Conservation (phyloP, 164 flowering plant species). For the Macadamia integrifolia region DNA sequence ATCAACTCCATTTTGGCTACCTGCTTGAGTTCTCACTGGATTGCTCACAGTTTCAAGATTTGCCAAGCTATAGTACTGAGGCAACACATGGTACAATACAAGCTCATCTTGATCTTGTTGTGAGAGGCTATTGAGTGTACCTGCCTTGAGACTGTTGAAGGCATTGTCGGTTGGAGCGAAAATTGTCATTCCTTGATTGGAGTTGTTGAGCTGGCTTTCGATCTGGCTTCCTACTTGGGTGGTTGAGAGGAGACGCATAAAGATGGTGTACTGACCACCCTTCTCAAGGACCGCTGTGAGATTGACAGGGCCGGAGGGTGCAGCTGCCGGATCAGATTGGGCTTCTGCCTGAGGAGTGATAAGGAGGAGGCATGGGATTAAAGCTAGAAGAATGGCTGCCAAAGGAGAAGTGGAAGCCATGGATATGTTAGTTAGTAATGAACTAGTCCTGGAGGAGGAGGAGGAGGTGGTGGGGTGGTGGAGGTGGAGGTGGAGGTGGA, state of each 20-base stretch:
- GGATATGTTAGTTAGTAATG: slow-evolving; percentile 7
- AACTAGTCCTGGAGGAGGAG: too few species aligned
- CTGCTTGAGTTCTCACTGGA: slow-evolving; percentile 72
- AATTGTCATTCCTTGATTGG: slow-evolving; percentile 68
- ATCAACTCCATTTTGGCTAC: slow-evolving; percentile 31
- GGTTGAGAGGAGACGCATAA: slow-evolving; percentile 46
- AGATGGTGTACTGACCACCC: slow-evolving; percentile 47
- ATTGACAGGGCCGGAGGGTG: slow-evolving; percentile 48
- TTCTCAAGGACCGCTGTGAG: slow-evolving; percentile 62
- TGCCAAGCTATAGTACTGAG: slow-evolving; percentile 49
- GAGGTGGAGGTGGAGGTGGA: not conserved
- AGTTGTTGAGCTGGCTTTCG: slow-evolving; percentile 58
- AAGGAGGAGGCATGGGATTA: slow-evolving; percentile 24
- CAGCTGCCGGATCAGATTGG: slow-evolving; percentile 45
- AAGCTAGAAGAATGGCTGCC: slow-evolving; percentile 21
- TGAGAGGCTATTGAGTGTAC: slow-evolving; percentile 49
- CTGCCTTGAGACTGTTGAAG: slow-evolving; percentile 59
- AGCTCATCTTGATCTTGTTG: slow-evolving; percentile 52
- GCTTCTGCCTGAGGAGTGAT: slow-evolving; percentile 21
- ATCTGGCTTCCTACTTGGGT: slow-evolving; percentile 52
- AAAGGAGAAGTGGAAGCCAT: slow-evolving; percentile 18
- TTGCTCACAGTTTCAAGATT: slow-evolving; percentile 48
- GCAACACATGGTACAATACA: slow-evolving; percentile 55
- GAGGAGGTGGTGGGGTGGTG: not conserved
- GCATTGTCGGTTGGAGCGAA: slow-evolving; percentile 93